Percentiles rank a stretch among this genome's conserved stretches.
Evolutionary conservation across 2,329 filamentous ascomycete genomes (phyloP).

Genomic region (Diaporthe sp.): DNA sequence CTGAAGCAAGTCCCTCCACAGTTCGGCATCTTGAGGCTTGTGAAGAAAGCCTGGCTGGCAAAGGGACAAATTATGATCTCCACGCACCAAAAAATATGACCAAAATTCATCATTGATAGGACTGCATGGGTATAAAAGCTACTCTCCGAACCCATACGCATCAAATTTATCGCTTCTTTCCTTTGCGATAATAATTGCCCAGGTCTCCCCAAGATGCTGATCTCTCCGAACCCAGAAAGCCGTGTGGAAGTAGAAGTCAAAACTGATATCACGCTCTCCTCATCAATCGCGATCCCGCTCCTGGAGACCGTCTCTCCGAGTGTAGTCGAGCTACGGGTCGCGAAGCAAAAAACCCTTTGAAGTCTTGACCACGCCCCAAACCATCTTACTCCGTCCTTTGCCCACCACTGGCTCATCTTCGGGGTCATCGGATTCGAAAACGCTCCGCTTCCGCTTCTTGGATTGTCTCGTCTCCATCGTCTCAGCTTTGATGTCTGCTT

Average conservation of each 20-base stretch:
- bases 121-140: neutral
- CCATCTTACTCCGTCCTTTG: neutral
- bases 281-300: neutral
- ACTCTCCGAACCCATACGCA: neutral
- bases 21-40: neutral
- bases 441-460: neutral
- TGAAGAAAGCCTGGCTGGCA: neutral
- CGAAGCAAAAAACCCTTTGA: too few relatives aligned
- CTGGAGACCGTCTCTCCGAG: neutral
- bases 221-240: neutral
- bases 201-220: neutral
- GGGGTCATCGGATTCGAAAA: neutral
- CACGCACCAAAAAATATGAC: neutral
- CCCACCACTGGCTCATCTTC: neutral
- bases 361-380: neutral
- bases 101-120: neutral
- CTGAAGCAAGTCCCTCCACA: neutral
- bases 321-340: neutral
- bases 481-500: neutral
- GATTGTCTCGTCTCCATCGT: neutral
- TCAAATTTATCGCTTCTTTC: neutral
- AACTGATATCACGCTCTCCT: neutral
- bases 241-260: neutral
- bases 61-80: neutral
- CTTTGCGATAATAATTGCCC: neutral